Evolutionary conservation across 1,284 basidiomycete genomes (phyloP).

Genomic region (Stereum hirsutum): DNA sequence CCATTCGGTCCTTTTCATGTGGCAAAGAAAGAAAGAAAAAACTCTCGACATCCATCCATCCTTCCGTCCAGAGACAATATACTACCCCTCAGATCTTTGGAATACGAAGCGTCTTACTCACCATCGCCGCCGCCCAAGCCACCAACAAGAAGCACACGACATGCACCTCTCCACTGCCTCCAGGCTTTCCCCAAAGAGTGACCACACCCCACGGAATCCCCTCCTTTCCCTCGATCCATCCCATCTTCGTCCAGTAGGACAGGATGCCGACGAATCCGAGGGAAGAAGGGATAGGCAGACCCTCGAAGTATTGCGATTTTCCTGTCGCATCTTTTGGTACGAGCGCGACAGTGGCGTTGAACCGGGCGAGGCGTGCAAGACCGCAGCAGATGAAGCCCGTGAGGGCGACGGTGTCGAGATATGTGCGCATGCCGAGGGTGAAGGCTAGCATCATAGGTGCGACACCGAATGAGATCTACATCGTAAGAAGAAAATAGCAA

Average conservation of each 20-base stretch:
- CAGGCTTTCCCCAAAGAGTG: constrained; percentile 61
- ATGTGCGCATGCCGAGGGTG: constrained; percentile 82
- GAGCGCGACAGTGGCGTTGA: constrained; percentile 96
- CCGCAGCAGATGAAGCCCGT: constrained; percentile 94
- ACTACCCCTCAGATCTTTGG: constrained; percentile 73
- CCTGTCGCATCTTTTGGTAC: constrained; percentile 85
- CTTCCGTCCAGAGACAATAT: not conserved
- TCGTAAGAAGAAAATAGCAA: not conserved
- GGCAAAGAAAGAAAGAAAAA: too few species aligned
- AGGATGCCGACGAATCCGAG: constrained; percentile 76
- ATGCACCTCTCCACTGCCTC: constrained; percentile 78
- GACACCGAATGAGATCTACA: constrained; percentile 94
- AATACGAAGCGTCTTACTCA: constrained; percentile 86
- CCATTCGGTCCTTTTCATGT: too few species aligned
- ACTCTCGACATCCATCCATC: not conserved
- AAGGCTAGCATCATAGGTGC: constrained; percentile 93
- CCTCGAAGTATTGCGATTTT: constrained; percentile 95
- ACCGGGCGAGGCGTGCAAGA: constrained; percentile 91
- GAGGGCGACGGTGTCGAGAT: constrained; percentile 82
- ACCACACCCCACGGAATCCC: constrained; percentile 72
- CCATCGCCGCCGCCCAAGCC: constrained; percentile 88
- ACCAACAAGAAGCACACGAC: constrained; percentile 65
- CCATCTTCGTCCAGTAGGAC: constrained; percentile 76
- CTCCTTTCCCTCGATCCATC: constrained; percentile 71
- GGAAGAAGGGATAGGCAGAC: constrained; percentile 92